Base-by-base conservation (phyloP, 768 basidiomycete species). In the Suillus clintonianus region DNA sequence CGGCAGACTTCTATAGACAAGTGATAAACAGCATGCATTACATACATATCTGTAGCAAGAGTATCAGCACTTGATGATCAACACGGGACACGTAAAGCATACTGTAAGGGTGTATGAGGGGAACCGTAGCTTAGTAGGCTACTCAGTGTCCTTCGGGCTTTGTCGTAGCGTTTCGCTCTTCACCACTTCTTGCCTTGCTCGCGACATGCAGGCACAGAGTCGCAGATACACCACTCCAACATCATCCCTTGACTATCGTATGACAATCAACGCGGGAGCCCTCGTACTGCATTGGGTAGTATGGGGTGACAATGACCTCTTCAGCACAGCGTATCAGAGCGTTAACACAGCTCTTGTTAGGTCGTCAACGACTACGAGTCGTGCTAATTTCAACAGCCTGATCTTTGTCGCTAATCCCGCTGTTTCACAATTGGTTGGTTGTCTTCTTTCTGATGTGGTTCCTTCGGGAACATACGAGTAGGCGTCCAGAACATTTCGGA, bases 401-500 rank as follows among this genome's bases (percentile, higher is more conserved):
- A 82, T 75, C 68, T 84, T 83, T 64, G 62, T 64, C 47, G 47
- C 54, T 62, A 30, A 65, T 41, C 65, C 61, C 5, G 24, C 15
- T 24, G 24, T 39, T 57, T 57, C 54, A 22, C 36, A 4, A 14
- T 22, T 14, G 54, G 27, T 34, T 51, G 45, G 34, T 19, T 30
- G 30, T 39, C 37, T 24, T 37, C 8, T 11, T 22, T 39, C 55
- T n/a, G 22, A 14, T 17, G 39, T 43, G 27, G 32, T 54, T 61
- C 60, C 60, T 30, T 41, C 65, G 14, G 57, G 62, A 39, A 70
- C 63, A 67, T 80, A 84, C 27, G 69, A 69, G 81, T 87, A 88
- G 15, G 80, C 77, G 69, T 87, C 82, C 51, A 89, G 72, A 37
- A 85, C 66, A 62, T 77, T 81, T 51, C 87, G 79, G 15, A 89